A percentile compares a stretch with the other conserved stretches of the same genome.
phyloP scores from a whole-genome alignment of 768 basidiomycete genomes.

The Rhodosporidiobolus sp. region DNA sequence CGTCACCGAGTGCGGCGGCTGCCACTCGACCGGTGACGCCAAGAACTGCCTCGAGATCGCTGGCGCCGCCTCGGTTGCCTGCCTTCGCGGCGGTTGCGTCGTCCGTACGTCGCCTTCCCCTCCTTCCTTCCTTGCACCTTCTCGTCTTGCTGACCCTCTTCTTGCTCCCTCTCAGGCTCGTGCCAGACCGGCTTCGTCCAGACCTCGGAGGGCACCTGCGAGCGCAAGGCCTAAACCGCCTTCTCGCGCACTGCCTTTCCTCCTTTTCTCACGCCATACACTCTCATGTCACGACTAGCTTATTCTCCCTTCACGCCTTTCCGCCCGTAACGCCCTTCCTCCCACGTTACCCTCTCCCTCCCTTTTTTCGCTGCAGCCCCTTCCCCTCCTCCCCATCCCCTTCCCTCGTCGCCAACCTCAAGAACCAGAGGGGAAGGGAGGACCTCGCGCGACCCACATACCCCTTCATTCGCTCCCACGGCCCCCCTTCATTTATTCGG shows the following conservation, averaged over 20 bases:
- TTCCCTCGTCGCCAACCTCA: no score
- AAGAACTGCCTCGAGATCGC: conserved; percentile 36
- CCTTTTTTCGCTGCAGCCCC: no score
- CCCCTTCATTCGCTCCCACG: no score
- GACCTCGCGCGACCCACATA: no score
- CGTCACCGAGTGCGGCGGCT: conserved; percentile 39
- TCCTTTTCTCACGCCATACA: neutral
- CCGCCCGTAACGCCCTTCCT: no score
- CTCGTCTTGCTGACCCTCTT: neutral
- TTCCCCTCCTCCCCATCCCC: no score
- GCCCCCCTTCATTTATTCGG: no score
- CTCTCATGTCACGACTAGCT: conserved; percentile 12
- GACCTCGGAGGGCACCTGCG: conserved; percentile 33
- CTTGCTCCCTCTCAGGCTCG: conserved; percentile 9
- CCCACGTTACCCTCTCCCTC: neutral
- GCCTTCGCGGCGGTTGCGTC: conserved; percentile 38
- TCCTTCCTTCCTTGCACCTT: neutral
- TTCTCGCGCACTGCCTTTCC: neutral
- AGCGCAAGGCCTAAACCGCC: conserved; percentile 23
- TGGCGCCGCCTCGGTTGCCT: conserved; percentile 28
- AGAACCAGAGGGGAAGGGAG: no score
- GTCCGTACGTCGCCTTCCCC: conserved; percentile 19
- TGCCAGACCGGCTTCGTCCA: conserved; percentile 38
- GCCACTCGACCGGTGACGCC: conserved; percentile 25
- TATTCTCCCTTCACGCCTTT: neutral